Evolutionary conservation across 1,284 basidiomycete genomes (phyloP), one percentile per base, ranked within the genome.

Genomic region (Naganishia sp.): DNA sequence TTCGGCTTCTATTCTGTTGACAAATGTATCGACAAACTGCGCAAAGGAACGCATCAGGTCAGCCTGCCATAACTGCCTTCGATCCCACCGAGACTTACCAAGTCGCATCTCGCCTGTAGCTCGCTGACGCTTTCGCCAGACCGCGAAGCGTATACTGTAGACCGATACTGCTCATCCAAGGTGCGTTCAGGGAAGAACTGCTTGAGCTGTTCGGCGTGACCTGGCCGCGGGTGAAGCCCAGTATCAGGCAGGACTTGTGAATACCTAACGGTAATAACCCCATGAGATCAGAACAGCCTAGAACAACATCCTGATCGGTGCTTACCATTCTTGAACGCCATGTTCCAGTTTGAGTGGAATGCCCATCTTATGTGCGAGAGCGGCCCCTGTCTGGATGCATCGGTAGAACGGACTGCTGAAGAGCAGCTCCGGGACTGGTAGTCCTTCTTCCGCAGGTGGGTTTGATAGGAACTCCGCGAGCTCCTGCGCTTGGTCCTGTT

Each of bases 331-430:
- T 33, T 72, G 70, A 2, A 82, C 71, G 1, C 82, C 82, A 55
- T 82, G 81, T 64, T 83, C 82, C 18, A 82, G 72, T 33, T 72
- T 70, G 3, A 82, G 69, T 10, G 74, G 74, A 28, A 75, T 33
- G 0, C 59, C 70, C 7, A 83, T 73, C 3, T 72, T 72, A 16
- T 75, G 67, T 0, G 77, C 76, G 1, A 78, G 77, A 3, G 82
- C 82, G 0, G 75, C 63, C 0, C 80, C 75, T 0, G 83, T 84
- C 68, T 83, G 80, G n/a, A 83, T 73, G 67, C 83, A 84, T 16
- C 83, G 79, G 69, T 82, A 83, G 70, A 82, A 82, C 0, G 79
- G 77, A 23, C 72, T 74, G 13, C 71, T 72, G 66, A 78, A 75
- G 33, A 80, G 70, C 44, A 73, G 66, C 57, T 78, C 74, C 0